phyloP scores from a whole-genome alignment of 768 basidiomycete genomes.

The Leccinellum albellum region DNA sequence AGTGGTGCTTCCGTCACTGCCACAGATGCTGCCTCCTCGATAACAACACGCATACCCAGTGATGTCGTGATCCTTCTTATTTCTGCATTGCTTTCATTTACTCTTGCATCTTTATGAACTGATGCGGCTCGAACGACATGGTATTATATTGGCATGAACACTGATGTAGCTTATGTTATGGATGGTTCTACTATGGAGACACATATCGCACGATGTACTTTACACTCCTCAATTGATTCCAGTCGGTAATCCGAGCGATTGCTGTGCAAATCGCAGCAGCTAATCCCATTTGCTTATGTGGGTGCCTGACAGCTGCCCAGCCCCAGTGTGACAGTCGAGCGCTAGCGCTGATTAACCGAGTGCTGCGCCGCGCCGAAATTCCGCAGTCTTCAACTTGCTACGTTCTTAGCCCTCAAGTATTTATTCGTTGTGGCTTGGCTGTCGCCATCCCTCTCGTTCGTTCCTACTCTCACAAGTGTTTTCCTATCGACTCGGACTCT shows the following conservation, averaged over 20 bases:
- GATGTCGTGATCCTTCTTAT: conserved; percentile 1
- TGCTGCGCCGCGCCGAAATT: conserved; percentile 4
- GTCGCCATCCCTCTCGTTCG: background rate
- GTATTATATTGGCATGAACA: background rate
- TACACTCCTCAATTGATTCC: background rate
- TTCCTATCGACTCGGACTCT: no score
- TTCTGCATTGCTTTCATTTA: conserved; percentile 9
- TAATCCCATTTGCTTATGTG: background rate
- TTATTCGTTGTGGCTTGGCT: background rate
- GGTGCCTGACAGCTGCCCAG: no score
- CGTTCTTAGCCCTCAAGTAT: background rate
- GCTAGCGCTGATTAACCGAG: background rate
- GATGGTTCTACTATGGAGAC: no score
- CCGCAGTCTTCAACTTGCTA: conserved; percentile 4
- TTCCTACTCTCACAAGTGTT: background rate
- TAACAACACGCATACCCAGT: background rate
- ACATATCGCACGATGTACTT: background rate
- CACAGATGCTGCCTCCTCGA: conserved; percentile 8
- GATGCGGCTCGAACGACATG: background rate
- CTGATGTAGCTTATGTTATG: no score
- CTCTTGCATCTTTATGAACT: conserved; percentile 1
- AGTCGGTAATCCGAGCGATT: no score
- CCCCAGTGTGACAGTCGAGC: no score
- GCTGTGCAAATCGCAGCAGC: background rate
- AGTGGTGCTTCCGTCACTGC: conserved; percentile 11